These are phyloP conservation scores for Calcarisporium arbuscula DNA, from an alignment of 2,329 filamentous ascomycete species.

Conservation along the genomic window DNA sequence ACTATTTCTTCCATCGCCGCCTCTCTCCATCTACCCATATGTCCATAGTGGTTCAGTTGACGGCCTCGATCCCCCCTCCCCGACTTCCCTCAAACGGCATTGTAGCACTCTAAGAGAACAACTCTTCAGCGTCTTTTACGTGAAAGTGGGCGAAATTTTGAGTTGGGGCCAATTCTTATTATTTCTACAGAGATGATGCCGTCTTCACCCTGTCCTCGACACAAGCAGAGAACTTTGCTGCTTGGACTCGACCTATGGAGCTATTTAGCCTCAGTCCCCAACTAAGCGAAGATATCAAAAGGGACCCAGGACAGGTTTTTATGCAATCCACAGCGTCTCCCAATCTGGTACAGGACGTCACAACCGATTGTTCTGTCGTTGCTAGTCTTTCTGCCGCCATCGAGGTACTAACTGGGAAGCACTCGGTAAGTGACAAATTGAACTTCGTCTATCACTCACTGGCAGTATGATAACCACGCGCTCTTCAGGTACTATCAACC, in stretches of 20 bases:
- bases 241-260: constrained; percentile 74
- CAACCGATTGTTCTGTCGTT: constrained; percentile 94
- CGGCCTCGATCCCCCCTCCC: too few species aligned
- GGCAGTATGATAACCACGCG: constrained; percentile 2
- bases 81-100: background rate
- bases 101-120: too few species aligned
- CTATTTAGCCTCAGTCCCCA: constrained; percentile 35
- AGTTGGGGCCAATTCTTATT: too few species aligned
- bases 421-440: constrained; percentile 47
- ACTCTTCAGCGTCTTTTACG: too few species aligned
- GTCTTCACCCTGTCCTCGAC: constrained; percentile 66
- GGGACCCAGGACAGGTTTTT: constrained; percentile 32
- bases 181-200: constrained; percentile 53
- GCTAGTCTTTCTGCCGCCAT: constrained; percentile 84
- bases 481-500: constrained; percentile 56
- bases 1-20: too few species aligned
- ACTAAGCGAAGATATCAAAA: constrained; percentile 17
- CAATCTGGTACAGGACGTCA: constrained; percentile 91
- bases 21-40: too few species aligned
- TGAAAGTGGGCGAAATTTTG: too few species aligned
- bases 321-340: constrained; percentile 55
- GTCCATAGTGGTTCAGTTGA: too few species aligned
- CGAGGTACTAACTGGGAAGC: constrained; percentile 60
- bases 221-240: constrained; percentile 70
- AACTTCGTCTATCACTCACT: background rate